phyloP scores from a whole-genome alignment of 176 grass and related monocot genomes.

The Carex scoparia region DNA sequence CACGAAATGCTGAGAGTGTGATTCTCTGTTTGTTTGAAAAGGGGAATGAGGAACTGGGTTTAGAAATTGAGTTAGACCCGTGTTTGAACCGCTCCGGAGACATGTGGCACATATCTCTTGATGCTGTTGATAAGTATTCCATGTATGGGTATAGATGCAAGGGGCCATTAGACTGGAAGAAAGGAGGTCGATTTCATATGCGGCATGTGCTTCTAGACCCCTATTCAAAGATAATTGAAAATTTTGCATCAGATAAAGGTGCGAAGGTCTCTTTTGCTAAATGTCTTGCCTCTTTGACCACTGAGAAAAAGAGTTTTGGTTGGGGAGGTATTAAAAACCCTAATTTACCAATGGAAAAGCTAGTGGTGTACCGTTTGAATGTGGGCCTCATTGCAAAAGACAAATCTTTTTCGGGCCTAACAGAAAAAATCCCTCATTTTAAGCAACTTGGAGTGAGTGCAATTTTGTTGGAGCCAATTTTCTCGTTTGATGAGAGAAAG shows the following conservation, averaged over 20 bases:
- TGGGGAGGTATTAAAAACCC: constrained; percentile 55
- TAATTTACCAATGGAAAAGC: constrained; percentile 63
- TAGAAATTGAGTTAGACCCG: constrained; percentile 75
- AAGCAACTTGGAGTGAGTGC: constrained; percentile 70
- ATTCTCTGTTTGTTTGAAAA: constrained; percentile 54
- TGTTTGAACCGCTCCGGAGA: constrained; percentile 63
- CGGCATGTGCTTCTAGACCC: constrained; percentile 59
- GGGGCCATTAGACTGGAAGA: constrained; percentile 17
- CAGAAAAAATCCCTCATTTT: constrained; percentile 58
- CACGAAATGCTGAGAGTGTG: constrained; percentile 46
- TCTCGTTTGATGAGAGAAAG: constrained; percentile 63
- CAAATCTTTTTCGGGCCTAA: constrained; percentile 54
- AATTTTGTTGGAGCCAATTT: constrained; percentile 78
- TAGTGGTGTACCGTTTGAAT: constrained; percentile 79
- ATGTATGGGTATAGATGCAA: constrained; percentile 71
- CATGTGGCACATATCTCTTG: constrained; percentile 67
- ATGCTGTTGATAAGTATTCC: constrained; percentile 37
- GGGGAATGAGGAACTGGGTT: constrained; percentile 28
- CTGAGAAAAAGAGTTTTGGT: constrained; percentile 29
- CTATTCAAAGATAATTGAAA: constrained; percentile 58
- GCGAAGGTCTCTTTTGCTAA: constrained; percentile 28
- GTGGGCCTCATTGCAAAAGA: constrained; percentile 58
- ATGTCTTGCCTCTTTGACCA: constrained; percentile 47
- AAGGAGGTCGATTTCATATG: constrained; percentile 40
- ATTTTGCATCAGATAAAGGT: constrained; percentile 34